These are phyloP conservation scores for Castanea crenata DNA, from an alignment of 306 rosid genomes.

Conservation along the genomic window DNA sequence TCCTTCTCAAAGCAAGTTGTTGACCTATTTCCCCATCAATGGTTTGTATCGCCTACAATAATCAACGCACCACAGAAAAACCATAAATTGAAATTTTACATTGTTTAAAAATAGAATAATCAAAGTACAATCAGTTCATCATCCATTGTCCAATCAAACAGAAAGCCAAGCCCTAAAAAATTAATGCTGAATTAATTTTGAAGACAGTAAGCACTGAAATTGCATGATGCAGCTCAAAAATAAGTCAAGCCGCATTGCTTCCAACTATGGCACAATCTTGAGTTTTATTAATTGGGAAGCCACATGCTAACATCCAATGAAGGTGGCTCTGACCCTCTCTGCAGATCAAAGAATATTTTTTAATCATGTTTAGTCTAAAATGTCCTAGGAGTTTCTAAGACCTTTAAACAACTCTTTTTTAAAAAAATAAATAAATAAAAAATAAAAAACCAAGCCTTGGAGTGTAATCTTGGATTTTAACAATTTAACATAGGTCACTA, in stretches of 20 bases:
- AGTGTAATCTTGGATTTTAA: too few species aligned
- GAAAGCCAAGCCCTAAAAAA: not conserved
- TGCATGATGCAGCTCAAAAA: not conserved
- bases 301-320: not conserved
- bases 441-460: too few species aligned
- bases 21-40: conserved; percentile 86
- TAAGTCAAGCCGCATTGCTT: not conserved
- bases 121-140: too few species aligned
- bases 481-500: too few species aligned
- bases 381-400: not conserved
- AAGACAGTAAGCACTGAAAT: not conserved
- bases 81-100: not conserved
- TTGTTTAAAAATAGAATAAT: not conserved
- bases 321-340: not conserved
- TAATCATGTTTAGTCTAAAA: not conserved
- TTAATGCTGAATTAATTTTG: not conserved
- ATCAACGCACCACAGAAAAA: conserved; percentile 4
- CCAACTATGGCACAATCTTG: not conserved
- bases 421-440: too few species aligned
- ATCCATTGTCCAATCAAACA: not conserved
- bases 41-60: conserved; percentile 72
- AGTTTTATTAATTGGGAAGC: not conserved
- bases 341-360: not conserved
- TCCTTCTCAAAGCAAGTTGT: conserved; percentile 86
- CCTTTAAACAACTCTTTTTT: not conserved